A percentile compares a stretch with the other conserved stretches of the same genome.
Conservation (phyloP, 1,139 yeast genomes). For the Scheffersomyces insectosa region DNA sequence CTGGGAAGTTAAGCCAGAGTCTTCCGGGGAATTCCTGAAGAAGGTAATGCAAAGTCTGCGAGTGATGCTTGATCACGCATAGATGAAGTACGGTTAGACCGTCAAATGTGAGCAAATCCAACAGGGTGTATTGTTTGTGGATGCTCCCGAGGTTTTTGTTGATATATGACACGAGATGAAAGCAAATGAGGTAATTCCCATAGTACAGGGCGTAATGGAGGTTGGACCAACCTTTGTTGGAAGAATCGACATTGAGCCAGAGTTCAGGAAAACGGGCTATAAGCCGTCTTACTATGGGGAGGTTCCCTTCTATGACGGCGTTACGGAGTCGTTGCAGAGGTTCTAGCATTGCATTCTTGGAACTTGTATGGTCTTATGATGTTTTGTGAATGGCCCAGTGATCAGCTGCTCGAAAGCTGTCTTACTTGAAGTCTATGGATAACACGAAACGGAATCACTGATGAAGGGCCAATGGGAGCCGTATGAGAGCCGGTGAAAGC, state of each 20-base stretch:
- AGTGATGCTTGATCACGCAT: conserved; percentile 63
- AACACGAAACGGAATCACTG: too few relatives aligned
- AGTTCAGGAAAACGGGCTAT: conserved; percentile 74
- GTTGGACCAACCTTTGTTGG: conserved; percentile 82
- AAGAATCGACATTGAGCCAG: conserved; percentile 67
- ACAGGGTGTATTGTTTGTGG: conserved; percentile 16
- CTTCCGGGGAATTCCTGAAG: conserved; percentile 77
- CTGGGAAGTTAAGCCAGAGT: conserved; percentile 53
- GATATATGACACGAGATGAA: conserved; percentile 46
- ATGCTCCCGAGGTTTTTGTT: conserved; percentile 23
- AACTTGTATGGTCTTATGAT: not conserved
- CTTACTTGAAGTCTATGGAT: too few relatives aligned
- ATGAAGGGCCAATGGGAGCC: too few relatives aligned
- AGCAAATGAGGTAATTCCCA: conserved; percentile 81
- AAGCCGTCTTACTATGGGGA: conserved; percentile 70
- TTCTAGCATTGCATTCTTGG: conserved; percentile 46
- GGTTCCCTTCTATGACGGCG: conserved; percentile 72
- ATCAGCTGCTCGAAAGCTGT: too few relatives aligned
- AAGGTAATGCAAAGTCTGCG: conserved; percentile 78
- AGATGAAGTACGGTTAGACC: conserved; percentile 76
- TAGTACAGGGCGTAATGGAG: conserved; percentile 83
- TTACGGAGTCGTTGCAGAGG: conserved; percentile 70
- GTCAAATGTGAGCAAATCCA: conserved; percentile 58
- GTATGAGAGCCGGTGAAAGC: not conserved
- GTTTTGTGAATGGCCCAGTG: not conserved